Percentiles rank a stretch among this genome's conserved stretches.
Evolutionary conservation across 2,329 filamentous ascomycete species (phyloP).

Genomic region (Fusarium aywerte): DNA sequence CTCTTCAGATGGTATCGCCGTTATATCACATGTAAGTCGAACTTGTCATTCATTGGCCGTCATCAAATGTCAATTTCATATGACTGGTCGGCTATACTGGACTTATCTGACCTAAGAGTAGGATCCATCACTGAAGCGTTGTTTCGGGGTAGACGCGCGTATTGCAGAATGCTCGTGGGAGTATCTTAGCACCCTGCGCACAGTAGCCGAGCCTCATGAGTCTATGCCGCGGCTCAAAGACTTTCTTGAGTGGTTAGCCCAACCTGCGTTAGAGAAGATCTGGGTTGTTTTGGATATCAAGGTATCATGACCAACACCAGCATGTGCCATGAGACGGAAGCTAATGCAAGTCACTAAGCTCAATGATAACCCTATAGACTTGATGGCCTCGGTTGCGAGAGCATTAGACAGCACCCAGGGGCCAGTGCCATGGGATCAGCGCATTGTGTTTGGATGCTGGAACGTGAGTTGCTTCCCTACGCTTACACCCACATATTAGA

Average conservation of each 20-base stretch:
- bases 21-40: slow-evolving; percentile 78
- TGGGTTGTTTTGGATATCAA: slow-evolving; percentile 94
- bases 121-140: slow-evolving; percentile 81
- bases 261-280: slow-evolving; percentile 71
- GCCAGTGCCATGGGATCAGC: slow-evolving; percentile 72
- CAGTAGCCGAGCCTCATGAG: slow-evolving; percentile 73
- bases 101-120: slow-evolving; percentile 49
- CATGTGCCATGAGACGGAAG: slow-evolving; percentile 7
- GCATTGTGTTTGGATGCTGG: slow-evolving; percentile 87
- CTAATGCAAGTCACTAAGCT: slow-evolving; percentile 57
- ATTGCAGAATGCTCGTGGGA: slow-evolving; percentile 82
- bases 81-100: not conserved
- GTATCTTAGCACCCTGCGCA: slow-evolving; percentile 75
- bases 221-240: slow-evolving; percentile 80
- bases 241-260: slow-evolving; percentile 75
- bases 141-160: slow-evolving; percentile 78
- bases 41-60: not conserved
- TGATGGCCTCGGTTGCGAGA: slow-evolving; percentile 76
- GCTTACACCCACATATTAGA: not conserved
- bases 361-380: slow-evolving; percentile 74
- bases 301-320: slow-evolving; percentile 54
- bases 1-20: slow-evolving; percentile 82
- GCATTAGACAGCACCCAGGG: slow-evolving; percentile 66
- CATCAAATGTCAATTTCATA: not conserved
- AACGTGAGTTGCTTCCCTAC: slow-evolving; percentile 59